Conservation (phyloP, 1,139 yeast species). For the Pichia kudriavzevii region DNA sequence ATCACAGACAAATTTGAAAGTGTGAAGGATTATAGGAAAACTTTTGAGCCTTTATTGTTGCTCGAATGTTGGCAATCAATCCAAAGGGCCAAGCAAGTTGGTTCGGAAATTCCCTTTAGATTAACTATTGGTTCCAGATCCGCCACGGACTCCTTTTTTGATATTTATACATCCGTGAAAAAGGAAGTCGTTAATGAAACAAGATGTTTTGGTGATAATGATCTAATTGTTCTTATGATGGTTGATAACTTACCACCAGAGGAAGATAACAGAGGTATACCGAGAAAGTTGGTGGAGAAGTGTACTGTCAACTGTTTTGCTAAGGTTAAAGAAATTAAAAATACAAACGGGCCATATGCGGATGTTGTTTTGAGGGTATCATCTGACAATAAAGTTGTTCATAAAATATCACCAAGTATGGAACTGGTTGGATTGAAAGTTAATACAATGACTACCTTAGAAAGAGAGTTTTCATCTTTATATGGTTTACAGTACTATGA, state of each 20-base stretch:
- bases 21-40: conserved; percentile 55
- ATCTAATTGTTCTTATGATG: conserved; percentile 62
- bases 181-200: conserved; percentile 44
- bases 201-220: conserved; percentile 59
- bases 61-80: conserved; percentile 94
- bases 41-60: conserved; percentile 73
- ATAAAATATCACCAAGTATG: conserved; percentile 55
- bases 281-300: conserved; percentile 13
- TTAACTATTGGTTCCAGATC: conserved; percentile 71
- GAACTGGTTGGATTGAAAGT: conserved; percentile 62
- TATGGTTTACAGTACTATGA: conserved; percentile 79
- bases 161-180: conserved; percentile 72
- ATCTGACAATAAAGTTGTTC: conserved; percentile 36
- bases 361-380: conserved; percentile 70
- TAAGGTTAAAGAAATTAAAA: conserved; percentile 65
- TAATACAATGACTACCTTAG: conserved; percentile 84
- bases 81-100: conserved; percentile 60
- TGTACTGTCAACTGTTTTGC: conserved; percentile 52
- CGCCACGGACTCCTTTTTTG: conserved; percentile 81
- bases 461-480: conserved; percentile 84
- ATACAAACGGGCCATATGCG: conserved; percentile 52
- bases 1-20: conserved; percentile 44
- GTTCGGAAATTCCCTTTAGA: conserved; percentile 58
- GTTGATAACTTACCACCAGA: conserved; percentile 28
- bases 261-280: conserved; percentile 16